phyloP scores from a whole-genome alignment of 1,284 basidiomycete species.

The Moesziomyces sp. region DNA sequence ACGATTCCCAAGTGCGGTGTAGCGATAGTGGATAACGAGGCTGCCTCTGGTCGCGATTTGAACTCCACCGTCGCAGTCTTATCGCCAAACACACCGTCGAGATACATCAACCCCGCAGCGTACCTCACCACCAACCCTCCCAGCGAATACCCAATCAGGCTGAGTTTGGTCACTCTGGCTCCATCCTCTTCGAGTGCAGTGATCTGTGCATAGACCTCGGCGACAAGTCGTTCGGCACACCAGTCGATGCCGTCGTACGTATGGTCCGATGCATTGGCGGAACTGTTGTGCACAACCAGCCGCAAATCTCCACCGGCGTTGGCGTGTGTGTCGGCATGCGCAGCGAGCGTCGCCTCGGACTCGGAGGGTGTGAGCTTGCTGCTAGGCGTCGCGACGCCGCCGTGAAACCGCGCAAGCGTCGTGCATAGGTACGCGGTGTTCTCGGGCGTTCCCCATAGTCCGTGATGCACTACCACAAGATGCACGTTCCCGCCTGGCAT shows the following conservation, averaged over 20 bases:
- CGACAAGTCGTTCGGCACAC: constrained; percentile 77
- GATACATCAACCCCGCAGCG: constrained; percentile 77
- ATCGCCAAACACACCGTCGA: constrained; percentile 64
- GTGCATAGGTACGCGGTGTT: constrained; percentile 72
- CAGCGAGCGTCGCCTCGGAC: constrained; percentile 16
- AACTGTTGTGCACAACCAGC: constrained; percentile 72
- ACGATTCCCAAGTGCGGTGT: constrained; percentile 80
- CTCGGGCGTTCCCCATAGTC: constrained; percentile 82
- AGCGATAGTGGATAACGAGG: constrained; percentile 78
- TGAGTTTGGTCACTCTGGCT: constrained; percentile 27
- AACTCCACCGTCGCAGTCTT: constrained; percentile 7
- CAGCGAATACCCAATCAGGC: constrained; percentile 74
- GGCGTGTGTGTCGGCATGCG: constrained; percentile 14
- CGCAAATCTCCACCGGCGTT: constrained; percentile 18
- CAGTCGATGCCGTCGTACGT: constrained; percentile 82
- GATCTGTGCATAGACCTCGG: constrained; percentile 71
- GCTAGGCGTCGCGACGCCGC: constrained; percentile 17
- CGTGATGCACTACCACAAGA: constrained; percentile 79
- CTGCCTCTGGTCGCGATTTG: constrained; percentile 19
- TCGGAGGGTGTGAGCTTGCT: constrained; percentile 15
- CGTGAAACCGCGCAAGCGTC: constrained; percentile 68
- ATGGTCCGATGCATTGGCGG: constrained; percentile 73
- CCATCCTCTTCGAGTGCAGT: constrained; percentile 12
- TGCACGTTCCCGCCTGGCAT: constrained; percentile 68
- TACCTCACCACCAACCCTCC: constrained; percentile 84